phyloP scores from a whole-genome alignment of 116 monocot genomes.

The Phalaenopsis hybrid region DNA sequence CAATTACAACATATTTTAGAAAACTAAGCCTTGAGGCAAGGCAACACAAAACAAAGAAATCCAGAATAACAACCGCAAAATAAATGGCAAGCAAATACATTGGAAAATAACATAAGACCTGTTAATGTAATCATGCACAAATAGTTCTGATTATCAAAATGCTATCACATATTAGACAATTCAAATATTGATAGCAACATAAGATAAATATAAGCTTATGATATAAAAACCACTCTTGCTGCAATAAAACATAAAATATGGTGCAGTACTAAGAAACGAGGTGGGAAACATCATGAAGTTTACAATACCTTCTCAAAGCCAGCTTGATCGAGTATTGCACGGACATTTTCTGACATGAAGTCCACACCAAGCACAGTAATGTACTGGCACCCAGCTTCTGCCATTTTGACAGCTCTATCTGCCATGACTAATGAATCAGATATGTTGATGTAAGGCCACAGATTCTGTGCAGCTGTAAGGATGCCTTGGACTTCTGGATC shows the following conservation, averaged over 20 bases:
- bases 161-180: background rate
- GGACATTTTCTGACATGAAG: constrained; percentile 98
- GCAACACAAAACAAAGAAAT: background rate
- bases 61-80: background rate
- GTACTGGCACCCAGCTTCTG: constrained; percentile 83
- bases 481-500: constrained; percentile 98
- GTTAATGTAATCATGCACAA: background rate
- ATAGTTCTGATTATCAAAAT: background rate
- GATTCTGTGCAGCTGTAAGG: constrained; percentile 81
- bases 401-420: constrained; percentile 91
- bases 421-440: constrained; percentile 99
- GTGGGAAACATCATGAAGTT: background rate
- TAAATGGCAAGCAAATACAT: background rate
- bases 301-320: constrained; percentile 68
- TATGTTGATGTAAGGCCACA: constrained; percentile 90
- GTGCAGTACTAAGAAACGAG: background rate
- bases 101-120: background rate
- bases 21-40: background rate
- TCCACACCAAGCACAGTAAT: constrained; percentile 91
- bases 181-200: background rate
- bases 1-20: background rate
- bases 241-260: background rate
- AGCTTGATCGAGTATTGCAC: constrained; percentile 96
- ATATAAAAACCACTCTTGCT: background rate
- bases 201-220: background rate